Evolutionary conservation across 1,139 yeast species (phyloP).

Genomic region (Yarrowia galli): DNA sequence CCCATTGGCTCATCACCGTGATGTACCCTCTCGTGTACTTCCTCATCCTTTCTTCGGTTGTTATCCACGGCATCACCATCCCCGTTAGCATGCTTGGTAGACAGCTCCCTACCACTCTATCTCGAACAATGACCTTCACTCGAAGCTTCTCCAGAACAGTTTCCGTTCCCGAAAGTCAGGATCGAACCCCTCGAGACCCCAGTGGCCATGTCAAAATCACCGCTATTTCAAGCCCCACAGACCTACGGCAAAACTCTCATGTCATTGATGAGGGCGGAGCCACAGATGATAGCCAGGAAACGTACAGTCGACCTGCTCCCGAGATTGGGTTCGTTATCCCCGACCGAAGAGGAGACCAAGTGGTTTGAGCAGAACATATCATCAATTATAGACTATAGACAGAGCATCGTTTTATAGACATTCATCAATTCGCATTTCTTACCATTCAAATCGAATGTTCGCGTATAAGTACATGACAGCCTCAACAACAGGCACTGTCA

Average conservation of each 20-base stretch:
- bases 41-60: conserved; percentile 46
- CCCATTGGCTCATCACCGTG: conserved; percentile 42
- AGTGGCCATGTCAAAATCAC: conserved; percentile 23
- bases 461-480: too few relatives aligned
- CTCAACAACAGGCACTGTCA: too few relatives aligned
- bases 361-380: neutral
- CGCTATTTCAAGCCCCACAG: conserved; percentile 10
- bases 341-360: conserved; percentile 17
- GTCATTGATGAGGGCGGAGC: conserved; percentile 4
- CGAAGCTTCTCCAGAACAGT: conserved; percentile 9
- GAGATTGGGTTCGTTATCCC: conserved; percentile 25
- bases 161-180: neutral
- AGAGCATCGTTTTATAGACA: conserved; percentile 5
- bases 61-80: conserved; percentile 49
- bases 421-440: neutral
- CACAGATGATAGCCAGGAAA: conserved; percentile 20
- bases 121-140: conserved; percentile 4
- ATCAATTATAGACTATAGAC: conserved; percentile 21
- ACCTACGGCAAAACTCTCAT: conserved; percentile 12
- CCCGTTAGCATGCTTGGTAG: conserved; percentile 43
- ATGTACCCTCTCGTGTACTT: conserved; percentile 47
- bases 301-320: conserved; percentile 14
- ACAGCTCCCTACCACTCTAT: conserved; percentile 16
- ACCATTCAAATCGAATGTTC: too few relatives aligned
- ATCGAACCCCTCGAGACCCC: conserved; percentile 25